Evolutionary conservation across 2,329 filamentous ascomycete genomes (phyloP).

Genomic region (Cadophora sp.): DNA sequence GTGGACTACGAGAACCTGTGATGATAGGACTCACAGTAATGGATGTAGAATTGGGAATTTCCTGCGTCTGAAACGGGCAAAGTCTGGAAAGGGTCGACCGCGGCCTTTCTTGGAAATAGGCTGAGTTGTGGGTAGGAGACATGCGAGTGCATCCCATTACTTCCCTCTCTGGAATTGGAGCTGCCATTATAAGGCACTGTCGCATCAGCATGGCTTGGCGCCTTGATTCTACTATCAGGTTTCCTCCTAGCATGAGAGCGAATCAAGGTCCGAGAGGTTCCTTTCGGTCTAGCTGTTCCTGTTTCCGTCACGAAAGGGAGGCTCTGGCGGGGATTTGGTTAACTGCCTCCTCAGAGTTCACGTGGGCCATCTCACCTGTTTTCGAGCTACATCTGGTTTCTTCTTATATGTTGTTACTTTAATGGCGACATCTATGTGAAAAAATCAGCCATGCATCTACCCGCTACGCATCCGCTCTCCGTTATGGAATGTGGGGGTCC

Average conservation of each 20-base stretch:
- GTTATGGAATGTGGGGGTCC: not conserved
- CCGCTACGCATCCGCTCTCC: not conserved
- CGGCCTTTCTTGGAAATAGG: not conserved
- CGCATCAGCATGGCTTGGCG: not conserved
- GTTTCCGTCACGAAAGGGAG: constrained; percentile 20
- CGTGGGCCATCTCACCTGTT: not conserved
- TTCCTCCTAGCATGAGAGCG: constrained; percentile 22
- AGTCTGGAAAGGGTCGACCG: not conserved
- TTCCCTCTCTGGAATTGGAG: not conserved
- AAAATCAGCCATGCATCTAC: not conserved
- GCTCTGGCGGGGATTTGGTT: not conserved
- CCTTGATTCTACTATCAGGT: not conserved
- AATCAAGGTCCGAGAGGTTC: constrained; percentile 13
- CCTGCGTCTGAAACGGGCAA: not conserved
- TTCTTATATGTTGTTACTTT: not conserved
- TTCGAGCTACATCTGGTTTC: not conserved
- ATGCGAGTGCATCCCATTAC: not conserved
- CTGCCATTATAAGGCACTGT: not conserved
- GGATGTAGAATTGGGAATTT: not conserved
- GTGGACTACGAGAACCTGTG: not conserved
- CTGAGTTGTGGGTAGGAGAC: not conserved
- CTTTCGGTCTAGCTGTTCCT: constrained; percentile 18
- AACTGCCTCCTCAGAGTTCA: not conserved
- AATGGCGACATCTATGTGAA: not conserved
- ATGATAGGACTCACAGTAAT: not conserved